Conservation (phyloP, 129 eudicot species). For the Apium graveolens region DNA sequence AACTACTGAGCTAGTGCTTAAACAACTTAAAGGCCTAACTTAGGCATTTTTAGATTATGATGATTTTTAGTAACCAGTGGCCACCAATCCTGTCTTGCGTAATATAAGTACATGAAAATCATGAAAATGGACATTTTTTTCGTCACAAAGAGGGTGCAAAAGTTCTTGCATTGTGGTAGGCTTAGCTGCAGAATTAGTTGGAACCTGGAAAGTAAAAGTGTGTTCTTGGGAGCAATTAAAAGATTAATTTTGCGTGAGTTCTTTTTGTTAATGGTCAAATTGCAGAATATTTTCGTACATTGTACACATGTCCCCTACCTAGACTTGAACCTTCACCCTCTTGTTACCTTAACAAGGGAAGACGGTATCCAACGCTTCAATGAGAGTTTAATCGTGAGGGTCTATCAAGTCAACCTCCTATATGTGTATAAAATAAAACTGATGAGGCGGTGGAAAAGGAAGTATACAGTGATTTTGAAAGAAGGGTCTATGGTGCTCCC, state of each 20-base stretch:
- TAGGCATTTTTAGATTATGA: no score
- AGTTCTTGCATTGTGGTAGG: slow-evolving; percentile 71
- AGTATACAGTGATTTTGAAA: not conserved
- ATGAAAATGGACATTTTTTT: slow-evolving; percentile 77
- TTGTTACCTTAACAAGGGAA: not conserved
- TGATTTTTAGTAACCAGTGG: no score
- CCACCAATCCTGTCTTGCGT: no score
- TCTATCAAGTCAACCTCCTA: not conserved
- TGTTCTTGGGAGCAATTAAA: slow-evolving; percentile 16
- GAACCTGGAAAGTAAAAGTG: not conserved
- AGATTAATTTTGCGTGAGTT: not conserved
- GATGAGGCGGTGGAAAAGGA: not conserved
- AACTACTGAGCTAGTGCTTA: no score
- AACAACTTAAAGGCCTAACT: no score
- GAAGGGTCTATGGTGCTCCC: not conserved
- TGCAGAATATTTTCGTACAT: not conserved
- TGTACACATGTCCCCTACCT: not conserved
- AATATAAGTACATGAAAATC: no score
- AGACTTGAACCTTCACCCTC: not conserved
- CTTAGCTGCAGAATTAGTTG: slow-evolving; percentile 21
- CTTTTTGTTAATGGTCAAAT: not conserved
- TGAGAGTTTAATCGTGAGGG: not conserved
- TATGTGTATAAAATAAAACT: no score
- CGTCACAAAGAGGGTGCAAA: slow-evolving; percentile 83
- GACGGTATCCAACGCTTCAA: not conserved